Evolutionary conservation across 306 rosid genomes (phyloP), one percentile per base, ranked within the genome.

Genomic region (Coriaria nepalensis): DNA sequence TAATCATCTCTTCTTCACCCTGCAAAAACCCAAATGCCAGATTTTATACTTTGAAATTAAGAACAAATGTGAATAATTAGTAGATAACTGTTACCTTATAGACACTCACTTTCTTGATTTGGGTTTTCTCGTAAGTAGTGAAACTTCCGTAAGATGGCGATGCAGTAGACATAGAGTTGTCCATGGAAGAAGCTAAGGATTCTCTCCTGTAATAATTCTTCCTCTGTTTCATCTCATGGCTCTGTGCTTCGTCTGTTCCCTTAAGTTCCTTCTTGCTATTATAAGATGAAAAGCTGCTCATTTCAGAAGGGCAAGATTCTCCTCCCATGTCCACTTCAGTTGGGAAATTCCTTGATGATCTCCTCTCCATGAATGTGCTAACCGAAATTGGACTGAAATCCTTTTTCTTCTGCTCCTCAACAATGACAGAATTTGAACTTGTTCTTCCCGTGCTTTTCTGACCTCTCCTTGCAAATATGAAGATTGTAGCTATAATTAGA

Each of bases 101-200:
- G 12, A 43, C 4, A 67, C 77, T 67, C 44, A 79, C 94, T 58
- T 62, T 55, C 74, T 77, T 79, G 60, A 8, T 60, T 13, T 74
- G 53, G 65, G 75, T 60, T 68, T 64, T 78, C 75, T 87, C 85
- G 11, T 65, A 83, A 7, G 82, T 78, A 3, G 94, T 87, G 55
- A 87, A 75, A 55, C 96, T 83, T 56, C 93, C 96, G 59, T 80
- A 87, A 38, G 93, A 83, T 5, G 70, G 72, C 0, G 92, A 75
- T 35, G 60, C 78, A 4, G 48, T 44, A 33, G 62, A 45, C 70
- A 47, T 60, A 35, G 86, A 83, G 57, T 68, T 56, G 37, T 80
- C 85, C 49, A 57, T 13, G 8, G 74, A 65, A 4, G 85, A 72
- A 50, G 94, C 82, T 52, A 73, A 43, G 12, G 93, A 83, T 35